phyloP scores from a whole-genome alignment of 1,284 basidiomycete species.

The Waitea zeae region DNA sequence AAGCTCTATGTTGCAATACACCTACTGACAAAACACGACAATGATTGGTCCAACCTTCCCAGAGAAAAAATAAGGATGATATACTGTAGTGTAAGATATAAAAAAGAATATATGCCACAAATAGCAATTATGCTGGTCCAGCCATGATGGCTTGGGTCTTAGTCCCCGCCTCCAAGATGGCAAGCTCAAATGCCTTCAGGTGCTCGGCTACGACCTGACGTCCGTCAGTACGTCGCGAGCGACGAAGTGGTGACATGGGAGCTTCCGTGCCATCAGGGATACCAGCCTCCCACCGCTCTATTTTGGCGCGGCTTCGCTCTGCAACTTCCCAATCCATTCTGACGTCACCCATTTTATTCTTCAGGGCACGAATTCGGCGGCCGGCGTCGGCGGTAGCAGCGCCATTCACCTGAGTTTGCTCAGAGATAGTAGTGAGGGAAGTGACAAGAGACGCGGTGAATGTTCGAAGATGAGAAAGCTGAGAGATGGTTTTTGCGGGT shows the following conservation, averaged over 20 bases:
- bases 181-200: conserved; percentile 50
- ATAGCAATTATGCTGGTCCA: no score
- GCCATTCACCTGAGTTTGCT: conserved; percentile 71
- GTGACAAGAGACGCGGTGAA: conserved; percentile 53
- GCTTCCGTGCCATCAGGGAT: conserved; percentile 22
- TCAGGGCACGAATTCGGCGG: conserved; percentile 61
- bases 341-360: conserved; percentile 66
- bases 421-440: conserved; percentile 64
- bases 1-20: no score
- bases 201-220: conserved; percentile 57
- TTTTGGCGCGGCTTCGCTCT: conserved; percentile 51
- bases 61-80: no score
- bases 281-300: conserved; percentile 63
- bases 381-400: conserved; percentile 70
- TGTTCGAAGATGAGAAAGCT: conserved; percentile 50
- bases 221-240: conserved; percentile 32
- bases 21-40: no score
- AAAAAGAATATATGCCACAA: no score
- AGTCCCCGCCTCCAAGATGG: conserved; percentile 45
- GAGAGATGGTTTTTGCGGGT: conserved; percentile 35
- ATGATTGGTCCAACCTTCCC: no score
- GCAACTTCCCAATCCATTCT: conserved; percentile 65
- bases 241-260: conserved; percentile 11
- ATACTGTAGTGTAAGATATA: no score
- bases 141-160: conserved; percentile 69